Evolutionary conservation across 2,329 filamentous ascomycete species (phyloP), one percentile per base, ranked within the genome.

Genomic region (Diaporthe eres): DNA sequence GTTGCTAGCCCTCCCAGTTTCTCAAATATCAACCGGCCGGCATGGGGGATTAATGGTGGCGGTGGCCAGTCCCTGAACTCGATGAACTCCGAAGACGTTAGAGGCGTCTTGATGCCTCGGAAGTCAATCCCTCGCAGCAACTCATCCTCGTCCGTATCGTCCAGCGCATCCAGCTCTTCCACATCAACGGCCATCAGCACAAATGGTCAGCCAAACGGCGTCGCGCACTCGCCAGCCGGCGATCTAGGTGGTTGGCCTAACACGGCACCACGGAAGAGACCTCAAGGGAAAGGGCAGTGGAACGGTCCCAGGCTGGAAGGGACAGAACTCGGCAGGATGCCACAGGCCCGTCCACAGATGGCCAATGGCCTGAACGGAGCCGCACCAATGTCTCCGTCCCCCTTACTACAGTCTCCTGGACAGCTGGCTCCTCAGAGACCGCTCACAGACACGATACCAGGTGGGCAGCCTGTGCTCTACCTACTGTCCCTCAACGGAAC

Each of bases 401-500:
- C 84, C 22, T 79, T 85, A 31, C 74, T 85, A 22, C 81, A 83
- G 53, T 82, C 84, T 5, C 85, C 85, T 76, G 82, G 80, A 49
- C 84, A 85, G 76, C 83, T 84, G 74, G 81, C 82, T 49, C 76
- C 82, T 19, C 88, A 87, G 75, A 87, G 96, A 77, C 92, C 94
- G 78, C 89, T 92, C 83, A 85, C 88, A 72, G 93, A 94, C 77
- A 88, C 91, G 76, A 81, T 88, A 77, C 84, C 92, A 87, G 84
- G 89, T 85, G 90, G 91, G 8, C 92, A 94, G 71, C 95, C 95
- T 0, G 92, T 98, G 31, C 90, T 98, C 57, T 95, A 95, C 77
- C 90, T 99, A 7, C 86, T 96, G 8, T 97, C 97, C 0, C 92
- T 98, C 81, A 99, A 99, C 82, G 95, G 95, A 75, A 98, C 96